Percentiles rank a stretch among this genome's conserved stretches.
Conservation (phyloP, 306 rosid species). For the Rosa lucieae region DNA sequence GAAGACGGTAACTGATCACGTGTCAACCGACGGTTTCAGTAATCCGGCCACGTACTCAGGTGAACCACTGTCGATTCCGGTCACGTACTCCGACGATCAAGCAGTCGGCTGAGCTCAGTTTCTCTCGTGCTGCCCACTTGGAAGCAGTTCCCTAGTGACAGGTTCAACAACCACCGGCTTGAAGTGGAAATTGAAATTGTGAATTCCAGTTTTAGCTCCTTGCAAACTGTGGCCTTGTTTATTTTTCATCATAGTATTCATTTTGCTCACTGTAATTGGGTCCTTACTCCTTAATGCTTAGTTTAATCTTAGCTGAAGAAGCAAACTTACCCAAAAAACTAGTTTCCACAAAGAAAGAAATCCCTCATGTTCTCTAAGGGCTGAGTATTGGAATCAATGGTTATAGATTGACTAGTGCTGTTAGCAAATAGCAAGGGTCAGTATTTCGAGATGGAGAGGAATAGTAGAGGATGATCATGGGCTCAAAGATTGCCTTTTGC, state of each 20-base stretch:
- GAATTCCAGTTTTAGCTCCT: not conserved
- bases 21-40: not conserved
- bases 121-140: too few species aligned
- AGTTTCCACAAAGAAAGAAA: too few species aligned
- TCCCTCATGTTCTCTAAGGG: too few species aligned
- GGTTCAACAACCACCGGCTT: not conserved
- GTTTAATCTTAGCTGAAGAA: not conserved
- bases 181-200: not conserved
- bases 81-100: not conserved
- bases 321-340: too few species aligned
- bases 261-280: not conserved
- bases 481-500: not conserved
- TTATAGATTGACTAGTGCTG: too few species aligned
- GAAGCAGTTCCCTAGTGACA: not conserved
- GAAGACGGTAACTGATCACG: not conserved
- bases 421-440: too few species aligned
- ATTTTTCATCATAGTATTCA: too few species aligned
- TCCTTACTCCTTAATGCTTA: not conserved
- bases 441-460: too few species aligned
- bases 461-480: not conserved
- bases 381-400: not conserved
- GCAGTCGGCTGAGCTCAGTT: not conserved
- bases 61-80: not conserved
- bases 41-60: not conserved
- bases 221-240: not conserved